Conservation (phyloP, 345 rosid genomes). For the Eucalyptus marginata region DNA sequence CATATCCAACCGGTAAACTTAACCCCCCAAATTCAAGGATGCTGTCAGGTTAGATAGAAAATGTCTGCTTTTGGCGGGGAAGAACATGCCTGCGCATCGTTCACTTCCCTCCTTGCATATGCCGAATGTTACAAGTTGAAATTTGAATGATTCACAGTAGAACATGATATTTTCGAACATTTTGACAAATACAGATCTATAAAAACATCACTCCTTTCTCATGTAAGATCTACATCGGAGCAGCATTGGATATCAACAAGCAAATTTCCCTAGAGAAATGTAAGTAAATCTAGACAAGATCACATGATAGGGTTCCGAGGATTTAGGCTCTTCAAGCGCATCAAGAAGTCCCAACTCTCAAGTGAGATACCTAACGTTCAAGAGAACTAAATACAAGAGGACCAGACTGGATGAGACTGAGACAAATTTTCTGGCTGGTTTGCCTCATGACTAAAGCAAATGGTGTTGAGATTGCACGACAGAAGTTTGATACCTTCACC, state of each 20-base stretch:
- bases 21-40: neutral
- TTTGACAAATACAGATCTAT: neutral
- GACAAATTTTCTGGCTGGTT: neutral
- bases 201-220: neutral
- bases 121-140: neutral
- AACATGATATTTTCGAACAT: neutral
- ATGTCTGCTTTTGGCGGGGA: neutral
- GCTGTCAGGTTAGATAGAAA: neutral
- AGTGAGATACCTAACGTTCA: neutral
- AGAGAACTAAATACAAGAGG: neutral
- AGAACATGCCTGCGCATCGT: neutral
- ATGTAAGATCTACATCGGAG: neutral
- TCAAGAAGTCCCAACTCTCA: neutral
- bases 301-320: neutral
- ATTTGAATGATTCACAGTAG: neutral
- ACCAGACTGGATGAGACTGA: neutral
- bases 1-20: neutral
- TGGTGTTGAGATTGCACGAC: no score
- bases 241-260: neutral
- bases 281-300: neutral
- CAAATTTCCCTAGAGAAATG: neutral
- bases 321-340: neutral
- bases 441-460: neutral
- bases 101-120: neutral
- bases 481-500: rapidly evolving